Base-by-base conservation (phyloP, 495 filamentous ascomycete species). In the Lophiotrema nucula region DNA sequence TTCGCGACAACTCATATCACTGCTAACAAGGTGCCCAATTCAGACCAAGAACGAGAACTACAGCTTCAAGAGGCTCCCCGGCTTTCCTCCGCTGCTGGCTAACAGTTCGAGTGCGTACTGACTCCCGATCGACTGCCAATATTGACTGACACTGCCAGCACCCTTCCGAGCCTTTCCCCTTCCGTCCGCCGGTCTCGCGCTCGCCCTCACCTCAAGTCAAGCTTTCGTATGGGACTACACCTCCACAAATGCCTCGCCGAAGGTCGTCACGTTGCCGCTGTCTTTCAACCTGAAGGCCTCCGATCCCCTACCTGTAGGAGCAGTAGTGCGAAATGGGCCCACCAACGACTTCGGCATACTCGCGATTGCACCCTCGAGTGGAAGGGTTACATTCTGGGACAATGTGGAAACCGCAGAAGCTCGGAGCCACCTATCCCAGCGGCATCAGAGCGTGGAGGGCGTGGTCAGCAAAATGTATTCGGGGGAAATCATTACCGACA, bases 361-460 rank as follows among this genome's bases (percentile, higher is more conserved):
- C 18, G 76, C 96, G 12, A 77, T 99, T 11, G 86, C 89, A 73
- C 90, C 91, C 1, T 79, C 79, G 16, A 90, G 78, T 28, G 93
- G 93, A 25, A 92, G 84, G 69, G 81, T 97, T 43, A 82, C 86
- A 31, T 99, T 92, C 71, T 99, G 92, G 92, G 95, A 97, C 68
- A 90, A 88, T 23, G 85, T 97, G 44, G 87, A 91, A 18, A 88
- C 82, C 70, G 90, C 89, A 23, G 83, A 88, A 23, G 86, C 86
- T 4, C 70, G 90, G 12, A 87, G 86, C 56, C 80, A 90, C 24
- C 82, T 88, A 42, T 82, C 86, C 44, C 86, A 93, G 60, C 88
- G 86, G 67, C 84, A 84, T 60, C 82, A 79, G 59, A 87, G 90
- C 16, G 79, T 96, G 1, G 87, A 96, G 63, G 85, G 85, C 12